Conservation (phyloP, 805 yeast genomes). For the Saccharomycopsis malanga region DNA sequence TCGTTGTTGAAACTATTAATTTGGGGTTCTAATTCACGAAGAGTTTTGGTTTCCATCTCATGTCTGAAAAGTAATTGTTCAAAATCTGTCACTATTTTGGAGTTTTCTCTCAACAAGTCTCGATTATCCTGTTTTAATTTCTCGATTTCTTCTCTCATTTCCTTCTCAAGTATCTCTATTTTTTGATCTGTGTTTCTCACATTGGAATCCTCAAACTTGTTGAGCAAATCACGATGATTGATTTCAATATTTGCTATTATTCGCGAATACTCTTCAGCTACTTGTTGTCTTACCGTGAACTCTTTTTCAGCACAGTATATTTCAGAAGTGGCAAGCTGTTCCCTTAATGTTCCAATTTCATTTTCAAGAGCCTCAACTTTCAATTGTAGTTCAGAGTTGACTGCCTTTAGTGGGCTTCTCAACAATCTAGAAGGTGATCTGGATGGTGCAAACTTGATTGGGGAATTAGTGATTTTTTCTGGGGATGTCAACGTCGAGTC, state of each 20-base stretch:
- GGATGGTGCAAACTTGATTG: neutral
- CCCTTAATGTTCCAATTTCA: neutral
- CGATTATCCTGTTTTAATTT: constrained; percentile 16
- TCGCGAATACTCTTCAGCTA: constrained; percentile 12
- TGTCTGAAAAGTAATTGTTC: constrained; percentile 13
- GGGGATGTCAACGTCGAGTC: constrained; percentile 1
- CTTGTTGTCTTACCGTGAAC: constrained; percentile 13
- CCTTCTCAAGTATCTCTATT: constrained; percentile 17
- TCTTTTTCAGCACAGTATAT: constrained; percentile 10
- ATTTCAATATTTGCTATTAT: constrained; percentile 17
- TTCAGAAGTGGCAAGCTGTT: neutral
- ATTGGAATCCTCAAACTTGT: constrained; percentile 37
- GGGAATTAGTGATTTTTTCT: neutral
- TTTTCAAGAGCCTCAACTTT: neutral
- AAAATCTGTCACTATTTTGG: constrained; percentile 5
- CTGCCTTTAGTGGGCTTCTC: neutral
- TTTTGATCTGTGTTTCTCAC: constrained; percentile 43
- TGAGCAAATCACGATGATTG: constrained; percentile 33
- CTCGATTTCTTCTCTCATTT: constrained; percentile 16
- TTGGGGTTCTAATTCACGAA: constrained; percentile 15
- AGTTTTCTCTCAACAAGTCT: constrained; percentile 17
- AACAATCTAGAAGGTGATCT: constrained; percentile 4
- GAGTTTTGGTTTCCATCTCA: constrained; percentile 1
- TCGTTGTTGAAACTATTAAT: constrained; percentile 17
- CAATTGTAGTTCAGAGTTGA: neutral